A percentile compares a stretch with the other conserved stretches of the same genome.
phyloP scores from a whole-genome alignment of 2,329 filamentous ascomycete genomes.

The Magnaporthales sp. region DNA sequence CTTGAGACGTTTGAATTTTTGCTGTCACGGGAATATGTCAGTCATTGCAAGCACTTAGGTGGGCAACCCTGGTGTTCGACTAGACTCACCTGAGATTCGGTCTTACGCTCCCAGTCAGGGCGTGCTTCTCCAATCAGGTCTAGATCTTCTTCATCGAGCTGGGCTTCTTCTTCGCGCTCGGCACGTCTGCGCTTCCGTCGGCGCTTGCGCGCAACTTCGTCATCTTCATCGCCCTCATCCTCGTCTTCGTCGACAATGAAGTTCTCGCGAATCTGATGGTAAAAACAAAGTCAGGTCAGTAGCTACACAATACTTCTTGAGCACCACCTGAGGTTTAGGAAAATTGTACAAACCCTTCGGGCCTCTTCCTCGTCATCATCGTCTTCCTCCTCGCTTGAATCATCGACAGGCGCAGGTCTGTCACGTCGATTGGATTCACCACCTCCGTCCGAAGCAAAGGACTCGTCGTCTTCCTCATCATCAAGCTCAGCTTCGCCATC shows the following conservation, averaged over 20 bases:
- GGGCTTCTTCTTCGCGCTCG: constrained; percentile 77
- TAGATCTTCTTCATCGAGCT: constrained; percentile 90
- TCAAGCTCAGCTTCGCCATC: constrained; percentile 80
- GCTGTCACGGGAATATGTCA: constrained; percentile 33
- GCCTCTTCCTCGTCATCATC: constrained; percentile 85
- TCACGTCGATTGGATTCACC: constrained; percentile 28
- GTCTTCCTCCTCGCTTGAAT: constrained; percentile 88
- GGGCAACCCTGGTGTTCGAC: not conserved
- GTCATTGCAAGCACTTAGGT: not conserved
- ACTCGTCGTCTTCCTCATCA: constrained; percentile 77
- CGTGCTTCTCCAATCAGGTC: constrained; percentile 85
- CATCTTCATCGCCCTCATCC: constrained; percentile 64
- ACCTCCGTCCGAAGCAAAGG: constrained; percentile 57
- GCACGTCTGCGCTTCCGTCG: constrained; percentile 67
- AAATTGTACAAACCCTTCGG: constrained; percentile 46
- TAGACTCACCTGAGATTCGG: constrained; percentile 58
- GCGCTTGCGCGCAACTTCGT: constrained; percentile 50
- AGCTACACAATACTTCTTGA: not conserved
- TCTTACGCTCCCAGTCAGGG: constrained; percentile 59
- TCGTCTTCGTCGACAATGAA: constrained; percentile 95
- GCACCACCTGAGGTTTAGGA: not conserved
- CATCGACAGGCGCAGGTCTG: constrained; percentile 48
- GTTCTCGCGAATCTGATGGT: constrained; percentile 69
- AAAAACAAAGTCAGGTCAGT: not conserved
- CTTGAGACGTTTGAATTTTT: constrained; percentile 94